Evolutionary conservation across 1,284 basidiomycete genomes (phyloP).

Genomic region (Chiua sp.): DNA sequence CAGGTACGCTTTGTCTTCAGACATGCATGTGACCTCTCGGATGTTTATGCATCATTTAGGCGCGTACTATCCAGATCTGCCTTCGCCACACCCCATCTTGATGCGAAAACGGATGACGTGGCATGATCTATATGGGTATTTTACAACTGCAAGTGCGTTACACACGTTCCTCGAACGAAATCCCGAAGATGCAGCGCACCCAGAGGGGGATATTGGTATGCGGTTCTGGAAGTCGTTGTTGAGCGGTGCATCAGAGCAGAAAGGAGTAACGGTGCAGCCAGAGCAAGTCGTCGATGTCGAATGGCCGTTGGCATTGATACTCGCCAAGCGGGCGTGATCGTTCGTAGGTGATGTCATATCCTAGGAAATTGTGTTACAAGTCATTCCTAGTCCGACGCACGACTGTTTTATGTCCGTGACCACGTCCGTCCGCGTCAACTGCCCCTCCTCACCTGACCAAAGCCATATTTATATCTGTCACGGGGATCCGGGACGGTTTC

Average conservation of each 20-base stretch:
- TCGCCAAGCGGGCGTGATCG: constrained; percentile 47
- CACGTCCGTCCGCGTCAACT: too few relatives aligned
- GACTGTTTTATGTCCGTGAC: too few relatives aligned
- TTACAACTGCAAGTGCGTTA: constrained; percentile 75
- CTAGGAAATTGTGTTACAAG: too few relatives aligned
- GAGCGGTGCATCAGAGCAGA: constrained; percentile 42
- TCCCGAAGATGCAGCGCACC: constrained; percentile 58
- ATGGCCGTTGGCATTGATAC: constrained; percentile 76
- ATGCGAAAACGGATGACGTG: constrained; percentile 69
- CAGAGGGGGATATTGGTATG: constrained; percentile 66
- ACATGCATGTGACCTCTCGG: too few relatives aligned
- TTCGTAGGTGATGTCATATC: too few relatives aligned
- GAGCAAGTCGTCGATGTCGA: constrained; percentile 64
- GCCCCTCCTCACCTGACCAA: not conserved
- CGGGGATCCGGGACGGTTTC: not conserved
- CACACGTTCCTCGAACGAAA: constrained; percentile 72
- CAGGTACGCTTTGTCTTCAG: constrained; percentile 16
- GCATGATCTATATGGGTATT: constrained; percentile 68
- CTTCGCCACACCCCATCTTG: constrained; percentile 55
- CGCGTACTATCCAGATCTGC: constrained; percentile 49
- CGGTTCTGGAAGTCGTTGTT: constrained; percentile 62
- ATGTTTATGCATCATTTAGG: constrained; percentile 26
- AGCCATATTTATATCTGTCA: not conserved
- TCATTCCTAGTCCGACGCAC: too few relatives aligned
- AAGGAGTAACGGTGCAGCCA: constrained; percentile 39